Conservation (phyloP, 805 yeast species). For the Millerozyma miso region DNA sequence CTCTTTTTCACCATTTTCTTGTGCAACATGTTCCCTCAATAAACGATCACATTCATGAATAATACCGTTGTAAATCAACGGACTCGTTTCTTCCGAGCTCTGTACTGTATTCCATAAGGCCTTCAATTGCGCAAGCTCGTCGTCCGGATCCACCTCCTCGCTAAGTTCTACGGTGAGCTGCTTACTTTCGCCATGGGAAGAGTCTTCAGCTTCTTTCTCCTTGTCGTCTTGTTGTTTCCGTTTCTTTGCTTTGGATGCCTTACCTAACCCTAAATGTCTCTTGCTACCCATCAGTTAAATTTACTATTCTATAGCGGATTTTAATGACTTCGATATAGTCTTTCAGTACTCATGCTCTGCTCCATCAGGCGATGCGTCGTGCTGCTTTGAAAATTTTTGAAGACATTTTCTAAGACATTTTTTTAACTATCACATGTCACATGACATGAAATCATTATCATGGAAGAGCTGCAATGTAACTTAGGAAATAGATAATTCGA, state of each 20-base stretch:
- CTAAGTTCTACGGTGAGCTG: conserved; percentile 57
- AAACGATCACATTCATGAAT: conserved; percentile 90
- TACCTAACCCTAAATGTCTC: conserved; percentile 39
- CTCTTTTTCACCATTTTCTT: conserved; percentile 5
- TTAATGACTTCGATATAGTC: neutral
- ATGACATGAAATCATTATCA: neutral
- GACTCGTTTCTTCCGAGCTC: conserved; percentile 54
- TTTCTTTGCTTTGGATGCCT: conserved; percentile 46
- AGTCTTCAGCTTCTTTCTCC: conserved; percentile 7
- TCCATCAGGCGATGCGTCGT: neutral
- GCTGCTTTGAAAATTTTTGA: neutral
- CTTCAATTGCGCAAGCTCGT: conserved; percentile 70
- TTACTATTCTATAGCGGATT: neutral
- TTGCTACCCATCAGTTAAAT: conserved; percentile 14
- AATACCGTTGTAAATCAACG: conserved; percentile 70
- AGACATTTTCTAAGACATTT: neutral
- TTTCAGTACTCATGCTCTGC: neutral
- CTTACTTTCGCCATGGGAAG: conserved; percentile 17
- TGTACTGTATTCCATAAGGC: conserved; percentile 69
- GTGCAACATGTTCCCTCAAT: conserved; percentile 40
- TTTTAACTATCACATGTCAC: neutral
- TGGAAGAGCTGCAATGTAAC: neutral
- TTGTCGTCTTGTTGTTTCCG: conserved; percentile 25
- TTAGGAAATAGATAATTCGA: neutral
- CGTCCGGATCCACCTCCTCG: conserved; percentile 68